Evolutionary conservation across 1,284 basidiomycete genomes (phyloP).

Genomic region (Ustilago bromivora): DNA sequence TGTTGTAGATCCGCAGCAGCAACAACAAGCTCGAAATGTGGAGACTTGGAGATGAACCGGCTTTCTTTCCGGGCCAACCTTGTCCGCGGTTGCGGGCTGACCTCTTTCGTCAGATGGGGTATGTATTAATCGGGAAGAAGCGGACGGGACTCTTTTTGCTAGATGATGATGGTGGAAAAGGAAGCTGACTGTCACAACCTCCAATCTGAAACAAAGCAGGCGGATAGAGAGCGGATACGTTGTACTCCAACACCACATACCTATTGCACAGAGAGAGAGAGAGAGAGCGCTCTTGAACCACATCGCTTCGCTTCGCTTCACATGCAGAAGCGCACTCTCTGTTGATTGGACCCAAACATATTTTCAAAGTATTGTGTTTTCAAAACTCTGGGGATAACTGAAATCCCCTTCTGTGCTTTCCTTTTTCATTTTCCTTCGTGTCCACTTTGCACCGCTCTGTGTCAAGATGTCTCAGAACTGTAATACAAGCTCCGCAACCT

Average conservation of each 20-base stretch:
- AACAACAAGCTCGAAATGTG: not conserved
- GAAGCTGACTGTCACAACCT: not conserved
- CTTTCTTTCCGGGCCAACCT: not conserved
- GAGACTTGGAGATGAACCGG: not conserved
- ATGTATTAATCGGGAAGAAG: not conserved
- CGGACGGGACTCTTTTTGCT: not conserved
- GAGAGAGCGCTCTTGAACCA: not conserved
- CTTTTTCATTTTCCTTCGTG: not conserved
- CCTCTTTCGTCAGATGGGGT: not conserved
- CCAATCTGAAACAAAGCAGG: not conserved
- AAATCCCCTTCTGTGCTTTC: not conserved
- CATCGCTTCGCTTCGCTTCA: not conserved
- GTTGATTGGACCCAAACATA: not conserved
- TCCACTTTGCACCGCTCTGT: not conserved
- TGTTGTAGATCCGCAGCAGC: not conserved
- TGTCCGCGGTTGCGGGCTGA: not conserved
- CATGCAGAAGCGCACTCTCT: slow-evolving; percentile 1
- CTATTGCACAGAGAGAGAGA: no score
- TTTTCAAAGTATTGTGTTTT: no score
- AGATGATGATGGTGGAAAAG: not conserved
- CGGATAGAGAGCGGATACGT: not conserved
- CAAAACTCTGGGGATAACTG: no score
- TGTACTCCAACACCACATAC: no score
- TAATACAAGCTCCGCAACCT: not conserved
- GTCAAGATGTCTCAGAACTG: not conserved